phyloP scores from a whole-genome alignment of 441 rosid species.

The Geranium incanum region DNA sequence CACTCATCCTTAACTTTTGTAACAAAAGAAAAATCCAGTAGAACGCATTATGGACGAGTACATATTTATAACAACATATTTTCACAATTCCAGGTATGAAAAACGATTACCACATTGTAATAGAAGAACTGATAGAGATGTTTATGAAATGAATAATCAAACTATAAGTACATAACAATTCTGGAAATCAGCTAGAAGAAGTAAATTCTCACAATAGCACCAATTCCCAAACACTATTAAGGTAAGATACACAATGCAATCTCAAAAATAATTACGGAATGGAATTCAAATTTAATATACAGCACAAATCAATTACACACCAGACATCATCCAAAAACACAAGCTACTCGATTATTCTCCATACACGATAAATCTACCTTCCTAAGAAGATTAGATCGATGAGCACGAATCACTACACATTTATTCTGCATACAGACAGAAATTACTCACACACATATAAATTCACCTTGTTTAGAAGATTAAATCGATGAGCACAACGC shows the following conservation, averaged over 20 bases:
- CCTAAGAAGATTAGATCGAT: background rate
- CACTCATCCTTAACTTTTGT: background rate
- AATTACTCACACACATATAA: background rate
- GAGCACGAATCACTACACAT: background rate
- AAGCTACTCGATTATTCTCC: background rate
- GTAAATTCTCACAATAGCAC: background rate
- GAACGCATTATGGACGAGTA: no score
- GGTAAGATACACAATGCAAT: background rate
- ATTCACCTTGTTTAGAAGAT: background rate
- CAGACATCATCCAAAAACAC: background rate
- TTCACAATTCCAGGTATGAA: background rate
- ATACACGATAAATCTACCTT: background rate
- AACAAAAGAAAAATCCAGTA: no score
- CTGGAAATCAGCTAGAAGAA: background rate
- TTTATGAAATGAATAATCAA: background rate
- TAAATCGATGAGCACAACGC: background rate
- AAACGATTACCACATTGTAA: background rate
- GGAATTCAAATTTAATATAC: background rate
- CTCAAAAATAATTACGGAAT: background rate
- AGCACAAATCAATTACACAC: background rate
- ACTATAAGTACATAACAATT: background rate
- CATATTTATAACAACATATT: background rate
- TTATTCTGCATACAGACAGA: background rate
- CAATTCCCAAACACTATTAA: background rate
- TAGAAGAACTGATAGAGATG: background rate